These are phyloP conservation scores for Colletotrichum sublineola DNA, from an alignment of 2,329 filamentous ascomycete species.

Conservation along the genomic window DNA sequence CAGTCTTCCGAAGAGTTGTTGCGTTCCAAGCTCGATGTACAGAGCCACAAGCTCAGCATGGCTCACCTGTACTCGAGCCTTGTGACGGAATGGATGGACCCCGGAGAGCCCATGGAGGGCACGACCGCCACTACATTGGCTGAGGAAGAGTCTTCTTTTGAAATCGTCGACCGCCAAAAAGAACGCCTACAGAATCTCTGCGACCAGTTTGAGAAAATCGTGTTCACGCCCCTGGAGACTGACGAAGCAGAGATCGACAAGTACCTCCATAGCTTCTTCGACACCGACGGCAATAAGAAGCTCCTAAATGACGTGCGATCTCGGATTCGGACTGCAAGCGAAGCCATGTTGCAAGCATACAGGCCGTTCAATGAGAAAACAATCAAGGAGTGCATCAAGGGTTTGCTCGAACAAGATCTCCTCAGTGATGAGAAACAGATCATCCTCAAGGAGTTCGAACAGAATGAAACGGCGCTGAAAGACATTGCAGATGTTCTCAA, in stretches of 20 bases:
- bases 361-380: slow-evolving; percentile 52
- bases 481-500: slow-evolving; percentile 68
- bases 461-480: slow-evolving; percentile 56
- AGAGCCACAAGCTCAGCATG: slow-evolving; percentile 59
- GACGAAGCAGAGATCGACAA: slow-evolving; percentile 53
- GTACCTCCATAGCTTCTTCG: slow-evolving; percentile 60
- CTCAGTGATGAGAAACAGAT: slow-evolving; percentile 58
- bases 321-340: slow-evolving; percentile 47
- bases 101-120: slow-evolving; percentile 44
- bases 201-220: slow-evolving; percentile 58
- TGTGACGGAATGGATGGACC: slow-evolving; percentile 62
- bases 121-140: slow-evolving; percentile 29
- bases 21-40: slow-evolving; percentile 54
- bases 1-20: slow-evolving; percentile 53
- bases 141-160: slow-evolving; percentile 13
- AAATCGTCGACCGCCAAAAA: slow-evolving; percentile 12
- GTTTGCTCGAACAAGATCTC: slow-evolving; percentile 59
- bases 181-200: slow-evolving; percentile 14
- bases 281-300: slow-evolving; percentile 48
- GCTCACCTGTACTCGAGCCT: slow-evolving; percentile 61
- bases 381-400: slow-evolving; percentile 56
- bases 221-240: slow-evolving; percentile 56
- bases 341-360: slow-evolving; percentile 36
- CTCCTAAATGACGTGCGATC: slow-evolving; percentile 45
- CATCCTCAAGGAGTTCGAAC: slow-evolving; percentile 58